Evolutionary conservation across 2,329 filamentous ascomycete genomes (phyloP).

Genomic region (Coniochaeta sp.): DNA sequence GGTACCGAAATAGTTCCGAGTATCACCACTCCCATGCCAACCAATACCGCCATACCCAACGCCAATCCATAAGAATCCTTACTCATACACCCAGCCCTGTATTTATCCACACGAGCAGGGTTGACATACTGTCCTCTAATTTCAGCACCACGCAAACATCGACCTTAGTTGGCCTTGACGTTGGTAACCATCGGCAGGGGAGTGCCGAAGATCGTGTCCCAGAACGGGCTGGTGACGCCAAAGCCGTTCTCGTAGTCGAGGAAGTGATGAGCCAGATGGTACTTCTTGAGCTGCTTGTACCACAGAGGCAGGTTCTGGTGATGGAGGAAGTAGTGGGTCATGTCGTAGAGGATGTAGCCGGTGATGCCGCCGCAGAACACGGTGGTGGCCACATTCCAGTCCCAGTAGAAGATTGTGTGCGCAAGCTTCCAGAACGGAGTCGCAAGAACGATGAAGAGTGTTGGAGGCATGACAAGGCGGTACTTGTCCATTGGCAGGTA

Average conservation of each 20-base stretch:
- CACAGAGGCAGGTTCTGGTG: slow-evolving; percentile 85
- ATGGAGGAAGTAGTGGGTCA: slow-evolving; percentile 98
- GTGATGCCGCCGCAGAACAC: slow-evolving; percentile 89
- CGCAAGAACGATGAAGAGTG: slow-evolving; percentile 76
- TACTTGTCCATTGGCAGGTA: slow-evolving; percentile 99
- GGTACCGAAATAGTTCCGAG: background rate
- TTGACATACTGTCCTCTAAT: too few species aligned
- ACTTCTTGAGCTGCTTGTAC: slow-evolving; percentile 93
- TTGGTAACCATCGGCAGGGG: slow-evolving; percentile 54
- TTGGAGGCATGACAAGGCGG: slow-evolving; percentile 92
- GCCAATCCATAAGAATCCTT: background rate
- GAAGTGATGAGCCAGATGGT: slow-evolving; percentile 95
- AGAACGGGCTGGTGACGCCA: slow-evolving; percentile 92
- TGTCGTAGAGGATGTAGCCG: slow-evolving; percentile 91
- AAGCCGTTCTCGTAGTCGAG: slow-evolving; percentile 97
- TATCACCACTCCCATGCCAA: background rate
- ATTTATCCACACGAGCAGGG: background rate
- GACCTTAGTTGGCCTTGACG: slow-evolving; percentile 27
- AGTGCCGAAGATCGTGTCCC: slow-evolving; percentile 89
- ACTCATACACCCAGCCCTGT: background rate
- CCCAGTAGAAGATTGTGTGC: slow-evolving; percentile 71
- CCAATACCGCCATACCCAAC: background rate
- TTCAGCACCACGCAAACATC: too few species aligned
- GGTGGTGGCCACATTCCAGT: slow-evolving; percentile 74
- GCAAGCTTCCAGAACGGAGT: slow-evolving; percentile 90